Percentiles rank a stretch among this genome's conserved stretches.
Conservation (phyloP, 192 early-diverging fungal species). For the Coemansia sp. region DNA sequence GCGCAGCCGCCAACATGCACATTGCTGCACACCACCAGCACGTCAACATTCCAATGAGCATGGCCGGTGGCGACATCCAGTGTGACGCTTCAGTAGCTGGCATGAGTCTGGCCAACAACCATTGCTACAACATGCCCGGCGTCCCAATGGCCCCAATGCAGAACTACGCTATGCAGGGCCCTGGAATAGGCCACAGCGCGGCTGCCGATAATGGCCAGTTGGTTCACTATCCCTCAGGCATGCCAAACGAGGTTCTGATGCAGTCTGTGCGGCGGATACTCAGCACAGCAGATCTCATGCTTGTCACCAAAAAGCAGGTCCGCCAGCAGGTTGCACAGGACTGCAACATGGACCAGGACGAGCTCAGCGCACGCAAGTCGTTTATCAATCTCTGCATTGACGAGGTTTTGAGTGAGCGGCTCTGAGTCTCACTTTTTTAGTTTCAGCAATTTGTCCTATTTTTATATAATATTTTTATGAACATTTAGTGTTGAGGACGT, state of each 20-base stretch:
- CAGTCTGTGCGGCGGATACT: constrained; percentile 75
- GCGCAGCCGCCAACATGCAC: constrained; percentile 46
- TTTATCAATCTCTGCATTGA: constrained; percentile 89
- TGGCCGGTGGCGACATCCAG: constrained; percentile 31
- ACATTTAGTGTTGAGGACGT: background rate
- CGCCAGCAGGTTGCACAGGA: constrained; percentile 80
- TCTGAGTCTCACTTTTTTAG: constrained; percentile 18
- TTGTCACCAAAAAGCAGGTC: constrained; percentile 97
- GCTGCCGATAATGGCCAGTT: background rate
- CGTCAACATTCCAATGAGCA: constrained; percentile 40
- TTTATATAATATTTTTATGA: constrained; percentile 5
- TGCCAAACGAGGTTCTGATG: constrained; percentile 73
- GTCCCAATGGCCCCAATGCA: background rate
- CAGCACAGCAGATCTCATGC: constrained; percentile 92
- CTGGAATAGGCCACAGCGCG: background rate
- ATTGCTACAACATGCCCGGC: constrained; percentile 23
- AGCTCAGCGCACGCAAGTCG: constrained; percentile 81
- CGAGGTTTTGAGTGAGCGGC: constrained; percentile 50
- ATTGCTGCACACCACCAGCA: constrained; percentile 22
- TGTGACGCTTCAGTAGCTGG: constrained; percentile 29
- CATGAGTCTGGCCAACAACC: constrained; percentile 17
- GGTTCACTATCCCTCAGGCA: constrained; percentile 45
- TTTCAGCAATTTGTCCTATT: background rate
- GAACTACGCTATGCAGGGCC: background rate
- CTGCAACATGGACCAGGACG: constrained; percentile 73